Evolutionary conservation across 2,329 filamentous ascomycete genomes (phyloP).

Genomic region (Penicillium hesseltinei): DNA sequence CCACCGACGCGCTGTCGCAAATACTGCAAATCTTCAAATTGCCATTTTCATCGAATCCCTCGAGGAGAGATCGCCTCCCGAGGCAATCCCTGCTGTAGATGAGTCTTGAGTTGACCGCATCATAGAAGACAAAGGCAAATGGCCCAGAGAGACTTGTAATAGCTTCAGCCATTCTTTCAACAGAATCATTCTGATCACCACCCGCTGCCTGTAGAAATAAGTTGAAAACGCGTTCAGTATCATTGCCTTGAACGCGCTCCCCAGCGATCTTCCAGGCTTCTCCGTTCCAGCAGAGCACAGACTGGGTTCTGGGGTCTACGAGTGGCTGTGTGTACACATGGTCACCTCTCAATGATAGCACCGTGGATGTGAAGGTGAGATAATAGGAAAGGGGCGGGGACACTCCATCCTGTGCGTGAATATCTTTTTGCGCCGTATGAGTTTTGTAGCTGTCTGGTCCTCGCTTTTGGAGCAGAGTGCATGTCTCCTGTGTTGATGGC

Average conservation of each 20-base stretch:
- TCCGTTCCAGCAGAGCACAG: conserved; percentile 92
- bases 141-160: conserved; percentile 71
- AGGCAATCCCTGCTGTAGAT: conserved; percentile 87
- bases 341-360: conserved; percentile 82
- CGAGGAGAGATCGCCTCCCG: conserved; percentile 77
- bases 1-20: conserved; percentile 51
- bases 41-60: conserved; percentile 48
- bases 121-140: conserved; percentile 84
- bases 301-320: conserved; percentile 54
- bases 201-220: conserved; percentile 52
- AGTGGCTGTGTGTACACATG: conserved; percentile 72
- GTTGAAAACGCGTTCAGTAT: conserved; percentile 68
- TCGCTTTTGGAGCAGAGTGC: conserved; percentile 37
- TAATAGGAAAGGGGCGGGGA: conserved; percentile 34
- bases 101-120: conserved; percentile 59
- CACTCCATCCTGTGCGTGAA: conserved; percentile 18
- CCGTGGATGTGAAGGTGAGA: conserved; percentile 73
- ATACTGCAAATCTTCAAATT: conserved; percentile 69
- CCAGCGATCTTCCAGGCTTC: conserved; percentile 80
- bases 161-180: conserved; percentile 40
- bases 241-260: conserved; percentile 65
- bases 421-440: conserved; percentile 29
- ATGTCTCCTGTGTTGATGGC: conserved; percentile 34
- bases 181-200: conserved; percentile 17
- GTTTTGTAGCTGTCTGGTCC: conserved; percentile 46